Evolutionary conservation across 495 filamentous ascomycete genomes (phyloP).

Genomic region (Penicillium cinerascens): DNA sequence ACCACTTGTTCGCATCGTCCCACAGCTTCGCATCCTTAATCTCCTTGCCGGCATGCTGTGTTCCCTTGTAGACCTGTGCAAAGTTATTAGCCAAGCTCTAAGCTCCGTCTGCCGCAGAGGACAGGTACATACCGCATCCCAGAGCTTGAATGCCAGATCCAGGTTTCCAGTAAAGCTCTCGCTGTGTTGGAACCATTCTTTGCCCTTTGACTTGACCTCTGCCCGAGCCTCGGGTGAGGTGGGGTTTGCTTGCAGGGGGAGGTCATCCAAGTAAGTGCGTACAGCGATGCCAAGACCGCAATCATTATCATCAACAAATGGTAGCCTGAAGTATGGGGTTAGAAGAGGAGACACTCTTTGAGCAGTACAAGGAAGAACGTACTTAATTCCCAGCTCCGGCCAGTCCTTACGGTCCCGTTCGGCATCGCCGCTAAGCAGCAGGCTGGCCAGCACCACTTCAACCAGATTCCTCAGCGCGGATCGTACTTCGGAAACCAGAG

Average conservation of each 20-base stretch:
- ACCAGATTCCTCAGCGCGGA: constrained; percentile 73
- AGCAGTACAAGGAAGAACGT: constrained; percentile 29
- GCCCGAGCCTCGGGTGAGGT: constrained; percentile 57
- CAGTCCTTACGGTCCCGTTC: constrained; percentile 67
- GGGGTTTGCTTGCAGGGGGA: constrained; percentile 51
- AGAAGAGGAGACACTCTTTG: constrained; percentile 1
- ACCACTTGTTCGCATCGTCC: constrained; percentile 64
- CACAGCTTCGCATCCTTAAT: constrained; percentile 61
- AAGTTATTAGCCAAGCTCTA: constrained; percentile 8
- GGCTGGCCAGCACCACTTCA: constrained; percentile 72
- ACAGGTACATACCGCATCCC: constrained; percentile 63
- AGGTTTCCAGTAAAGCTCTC: constrained; percentile 73
- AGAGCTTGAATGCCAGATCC: constrained; percentile 74
- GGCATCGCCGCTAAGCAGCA: constrained; percentile 76
- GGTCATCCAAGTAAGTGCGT: constrained; percentile 88
- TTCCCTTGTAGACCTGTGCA: constrained; percentile 57
- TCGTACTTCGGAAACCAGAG: constrained; percentile 75
- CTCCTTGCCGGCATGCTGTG: constrained; percentile 61
- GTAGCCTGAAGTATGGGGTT: constrained; percentile 59
- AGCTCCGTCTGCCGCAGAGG: background rate
- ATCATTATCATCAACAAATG: constrained; percentile 80
- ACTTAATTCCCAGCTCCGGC: constrained; percentile 68
- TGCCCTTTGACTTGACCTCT: constrained; percentile 60
- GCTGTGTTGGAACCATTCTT: constrained; percentile 71
- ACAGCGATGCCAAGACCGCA: constrained; percentile 85